Percentiles rank a stretch among this genome's conserved stretches.
Evolutionary conservation across 2,329 filamentous ascomycete species (phyloP).

Genomic region (Diaporthe sp.): DNA sequence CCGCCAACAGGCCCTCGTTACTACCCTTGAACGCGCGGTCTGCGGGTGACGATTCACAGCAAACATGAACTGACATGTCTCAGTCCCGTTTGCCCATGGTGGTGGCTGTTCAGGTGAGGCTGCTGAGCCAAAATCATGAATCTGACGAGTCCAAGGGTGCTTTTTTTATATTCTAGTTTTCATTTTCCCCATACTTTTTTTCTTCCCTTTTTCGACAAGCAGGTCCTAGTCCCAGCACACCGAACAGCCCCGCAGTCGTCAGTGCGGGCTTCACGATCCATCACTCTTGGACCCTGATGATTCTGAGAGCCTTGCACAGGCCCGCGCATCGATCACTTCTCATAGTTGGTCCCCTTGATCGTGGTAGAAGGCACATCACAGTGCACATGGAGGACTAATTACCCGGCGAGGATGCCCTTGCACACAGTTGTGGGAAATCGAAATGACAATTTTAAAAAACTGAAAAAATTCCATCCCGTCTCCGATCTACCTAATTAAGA

Average conservation of each 20-base stretch:
- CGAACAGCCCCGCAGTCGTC: background rate
- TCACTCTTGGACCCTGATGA: slow-evolving; percentile 18
- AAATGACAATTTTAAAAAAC: slow-evolving; percentile 24
- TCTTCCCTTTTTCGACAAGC: background rate
- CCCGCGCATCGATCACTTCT: slow-evolving; percentile 34
- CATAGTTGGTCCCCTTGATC: background rate
- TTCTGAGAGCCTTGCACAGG: slow-evolving; percentile 34
- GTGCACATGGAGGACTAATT: slow-evolving; percentile 12
- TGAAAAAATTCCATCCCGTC: slow-evolving; percentile 17
- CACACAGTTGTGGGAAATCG: slow-evolving; percentile 8
- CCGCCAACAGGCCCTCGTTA: background rate
- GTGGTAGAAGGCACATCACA: background rate
- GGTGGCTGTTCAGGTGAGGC: slow-evolving; percentile 9
- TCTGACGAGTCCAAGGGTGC: background rate
- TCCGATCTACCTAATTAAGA: slow-evolving; percentile 21
- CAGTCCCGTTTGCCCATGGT: background rate
- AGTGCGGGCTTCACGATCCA: background rate
- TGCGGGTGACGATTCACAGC: background rate
- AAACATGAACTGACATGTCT: slow-evolving; percentile 18
- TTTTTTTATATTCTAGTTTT: background rate
- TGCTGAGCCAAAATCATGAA: slow-evolving; percentile 8
- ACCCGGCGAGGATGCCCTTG: slow-evolving; percentile 37
- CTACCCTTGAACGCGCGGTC: background rate
- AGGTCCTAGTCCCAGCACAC: background rate
- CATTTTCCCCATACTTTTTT: background rate